Percentiles rank a stretch among this genome's conserved stretches.
Evolutionary conservation across 129 eudicot genomes (phyloP).

Genomic region (Flaveria trinervia): DNA sequence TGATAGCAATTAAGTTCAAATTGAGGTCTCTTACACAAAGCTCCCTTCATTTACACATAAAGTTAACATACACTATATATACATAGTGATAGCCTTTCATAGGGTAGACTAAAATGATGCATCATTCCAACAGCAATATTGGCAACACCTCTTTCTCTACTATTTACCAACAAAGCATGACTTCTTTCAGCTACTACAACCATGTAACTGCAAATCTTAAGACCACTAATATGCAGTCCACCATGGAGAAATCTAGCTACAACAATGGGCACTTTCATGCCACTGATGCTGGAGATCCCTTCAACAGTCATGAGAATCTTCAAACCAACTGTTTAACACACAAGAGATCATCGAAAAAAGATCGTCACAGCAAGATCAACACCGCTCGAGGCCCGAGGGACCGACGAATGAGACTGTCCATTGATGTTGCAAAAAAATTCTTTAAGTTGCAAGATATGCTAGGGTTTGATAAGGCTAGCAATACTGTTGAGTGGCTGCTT

Average conservation of each 20-base stretch:
- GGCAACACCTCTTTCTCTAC: not conserved
- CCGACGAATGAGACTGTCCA: slow-evolving; percentile 87
- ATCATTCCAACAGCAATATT: not conserved
- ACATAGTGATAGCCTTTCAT: not conserved
- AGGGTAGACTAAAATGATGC: slow-evolving; percentile 8
- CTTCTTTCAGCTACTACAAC: not conserved
- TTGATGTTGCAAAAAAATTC: slow-evolving; percentile 68
- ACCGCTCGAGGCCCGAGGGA: slow-evolving; percentile 86
- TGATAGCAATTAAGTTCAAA: slow-evolving; percentile 8
- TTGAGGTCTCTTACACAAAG: slow-evolving; percentile 14
- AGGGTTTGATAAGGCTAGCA: slow-evolving; percentile 77
- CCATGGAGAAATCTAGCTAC: not conserved
- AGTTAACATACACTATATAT: not conserved
- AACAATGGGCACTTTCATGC: not conserved
- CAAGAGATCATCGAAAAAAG: slow-evolving; percentile 44
- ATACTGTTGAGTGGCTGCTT: slow-evolving; percentile 80
- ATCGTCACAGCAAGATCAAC: slow-evolving; percentile 88
- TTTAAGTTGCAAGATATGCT: slow-evolving; percentile 73
- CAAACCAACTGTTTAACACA: not conserved
- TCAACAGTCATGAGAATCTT: slow-evolving; percentile 1
- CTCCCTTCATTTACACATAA: slow-evolving; percentile 7
- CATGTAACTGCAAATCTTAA: not conserved
- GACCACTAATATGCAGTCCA: not conserved
- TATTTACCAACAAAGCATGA: no score
- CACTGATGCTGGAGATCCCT: not conserved